phyloP scores from a whole-genome alignment of 768 basidiomycete genomes.

The Albatrellus ellisii region DNA sequence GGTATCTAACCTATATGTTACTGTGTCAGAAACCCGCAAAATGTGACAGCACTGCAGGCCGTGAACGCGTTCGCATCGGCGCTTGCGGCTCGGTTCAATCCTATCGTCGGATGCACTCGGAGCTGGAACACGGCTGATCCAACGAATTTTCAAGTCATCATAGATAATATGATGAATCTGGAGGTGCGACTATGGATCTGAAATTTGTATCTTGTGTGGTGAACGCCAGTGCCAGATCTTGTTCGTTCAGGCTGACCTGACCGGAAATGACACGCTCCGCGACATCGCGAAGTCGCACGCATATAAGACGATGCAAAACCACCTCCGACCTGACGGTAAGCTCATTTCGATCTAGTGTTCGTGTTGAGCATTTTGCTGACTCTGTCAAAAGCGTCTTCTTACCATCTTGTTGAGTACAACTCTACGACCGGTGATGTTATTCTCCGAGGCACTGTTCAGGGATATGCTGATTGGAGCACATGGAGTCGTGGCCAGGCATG shows the following conservation, averaged over 20 bases:
- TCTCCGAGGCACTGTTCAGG: constrained; percentile 43
- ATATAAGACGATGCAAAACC: constrained; percentile 52
- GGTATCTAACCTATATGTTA: background rate
- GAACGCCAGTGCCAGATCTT: constrained; percentile 24
- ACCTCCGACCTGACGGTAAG: constrained; percentile 50
- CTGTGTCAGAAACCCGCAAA: constrained; percentile 37
- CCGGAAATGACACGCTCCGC: constrained; percentile 42
- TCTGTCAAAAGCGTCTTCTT: constrained; percentile 19
- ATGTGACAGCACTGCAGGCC: constrained; percentile 39
- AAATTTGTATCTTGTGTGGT: background rate
- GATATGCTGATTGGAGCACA: constrained; percentile 48
- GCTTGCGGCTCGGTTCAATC: constrained; percentile 44
- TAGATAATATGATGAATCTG: constrained; percentile 75
- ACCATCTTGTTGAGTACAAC: constrained; percentile 55
- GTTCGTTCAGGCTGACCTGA: constrained; percentile 44
- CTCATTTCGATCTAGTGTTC: background rate
- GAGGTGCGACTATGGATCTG: constrained; percentile 23
- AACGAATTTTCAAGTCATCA: constrained; percentile 55
- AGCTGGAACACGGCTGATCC: constrained; percentile 53
- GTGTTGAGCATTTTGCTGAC: background rate
- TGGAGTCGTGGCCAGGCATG: constrained; percentile 68
- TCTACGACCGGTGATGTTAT: constrained; percentile 49
- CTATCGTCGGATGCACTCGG: constrained; percentile 53
- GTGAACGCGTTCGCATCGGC: constrained; percentile 44
- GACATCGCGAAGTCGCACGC: constrained; percentile 54